Evolutionary conservation across 192 early-diverging fungal genomes (phyloP), one percentile per base, ranked within the genome.

Genomic region (Umbelopsis sp.): DNA sequence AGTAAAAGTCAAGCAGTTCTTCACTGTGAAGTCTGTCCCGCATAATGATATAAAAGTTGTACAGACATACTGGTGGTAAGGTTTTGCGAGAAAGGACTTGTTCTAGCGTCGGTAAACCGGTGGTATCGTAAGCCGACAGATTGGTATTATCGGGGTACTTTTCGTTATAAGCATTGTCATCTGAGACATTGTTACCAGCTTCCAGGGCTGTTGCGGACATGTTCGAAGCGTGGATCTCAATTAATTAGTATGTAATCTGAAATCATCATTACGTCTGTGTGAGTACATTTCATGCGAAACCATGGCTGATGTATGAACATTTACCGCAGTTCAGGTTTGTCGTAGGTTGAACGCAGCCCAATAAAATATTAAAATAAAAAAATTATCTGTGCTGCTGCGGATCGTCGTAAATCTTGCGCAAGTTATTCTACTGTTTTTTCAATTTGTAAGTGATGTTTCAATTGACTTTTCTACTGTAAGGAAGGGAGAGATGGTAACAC

Each of bases 1-100:
- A 75, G 79, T 89, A 93, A 71, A 93, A 93, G 69, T 93, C 91
- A 10, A 93, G 83, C 68, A 90, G 85, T 73, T 91, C 90, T 34
- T 87, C 79, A n/a, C 81, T 81, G 34, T 80, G 72, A 53, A 91
- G 86, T 52, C 84, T 74, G 69, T 92, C 90, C n/a, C 89, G 77
- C 82, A 93, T 84, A 45, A 89, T 87, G 52, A 91, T 79, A 76
- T 91, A 93, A 79, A 87, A 92, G 73, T 92, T 92, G 68, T 83
- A 92, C n/a, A 93, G 77, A 65, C 92, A 93, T 31, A 93, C 81
- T 3, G 92, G 92, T 10, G 88, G 89, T 36, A 80, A 69, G 1
- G 91, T 90, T 49, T 87, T 89, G 24, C 92, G 81, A 56, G 82
- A 70, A 10, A 93, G 82, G 17, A 90, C 89, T 71, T 92, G 84